Conservation (phyloP, 805 yeast species). For the Nadsonia fulvescens region DNA sequence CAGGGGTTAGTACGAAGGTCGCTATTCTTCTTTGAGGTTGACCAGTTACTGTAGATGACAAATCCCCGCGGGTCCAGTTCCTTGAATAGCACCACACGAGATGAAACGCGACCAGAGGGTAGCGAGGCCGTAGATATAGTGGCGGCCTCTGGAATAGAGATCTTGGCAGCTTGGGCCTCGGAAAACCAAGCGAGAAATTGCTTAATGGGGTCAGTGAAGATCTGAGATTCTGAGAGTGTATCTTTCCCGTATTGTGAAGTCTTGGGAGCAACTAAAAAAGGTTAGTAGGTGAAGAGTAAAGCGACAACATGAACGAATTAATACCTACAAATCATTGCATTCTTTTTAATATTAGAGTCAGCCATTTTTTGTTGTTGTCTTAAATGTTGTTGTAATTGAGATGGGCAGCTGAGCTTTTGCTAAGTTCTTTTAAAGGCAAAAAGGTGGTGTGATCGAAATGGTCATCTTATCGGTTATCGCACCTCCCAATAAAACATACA, state of each 20-base stretch:
- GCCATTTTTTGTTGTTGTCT: too few relatives aligned
- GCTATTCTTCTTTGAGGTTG: conserved; percentile 56
- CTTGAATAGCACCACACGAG: conserved; percentile 70
- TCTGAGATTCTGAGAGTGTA: conserved; percentile 34
- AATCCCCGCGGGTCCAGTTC: conserved; percentile 79
- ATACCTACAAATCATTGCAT: too few relatives aligned
- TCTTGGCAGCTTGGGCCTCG: conserved; percentile 41
- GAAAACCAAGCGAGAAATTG: conserved; percentile 79
- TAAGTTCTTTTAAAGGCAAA: too few relatives aligned
- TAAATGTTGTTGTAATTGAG: too few relatives aligned
- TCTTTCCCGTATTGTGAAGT: conserved; percentile 74
- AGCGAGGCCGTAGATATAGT: conserved; percentile 76
- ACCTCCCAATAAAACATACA: too few relatives aligned
- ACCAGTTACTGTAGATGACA: conserved; percentile 85
- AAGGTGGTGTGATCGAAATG: too few relatives aligned
- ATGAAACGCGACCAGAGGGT: conserved; percentile 81
- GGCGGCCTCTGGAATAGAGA: conserved; percentile 64
- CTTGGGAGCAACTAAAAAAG: conserved; percentile 74
- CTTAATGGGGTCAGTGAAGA: conserved; percentile 42
- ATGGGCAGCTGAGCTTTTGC: too few relatives aligned
- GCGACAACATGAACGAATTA: too few relatives aligned
- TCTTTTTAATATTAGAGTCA: too few relatives aligned
- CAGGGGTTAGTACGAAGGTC: conserved; percentile 58
- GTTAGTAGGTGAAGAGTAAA: too few relatives aligned
- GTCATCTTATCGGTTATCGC: too few relatives aligned